phyloP scores from a whole-genome alignment of 108 stramenopile genomes.

The Nannochloropsis oceanica region DNA sequence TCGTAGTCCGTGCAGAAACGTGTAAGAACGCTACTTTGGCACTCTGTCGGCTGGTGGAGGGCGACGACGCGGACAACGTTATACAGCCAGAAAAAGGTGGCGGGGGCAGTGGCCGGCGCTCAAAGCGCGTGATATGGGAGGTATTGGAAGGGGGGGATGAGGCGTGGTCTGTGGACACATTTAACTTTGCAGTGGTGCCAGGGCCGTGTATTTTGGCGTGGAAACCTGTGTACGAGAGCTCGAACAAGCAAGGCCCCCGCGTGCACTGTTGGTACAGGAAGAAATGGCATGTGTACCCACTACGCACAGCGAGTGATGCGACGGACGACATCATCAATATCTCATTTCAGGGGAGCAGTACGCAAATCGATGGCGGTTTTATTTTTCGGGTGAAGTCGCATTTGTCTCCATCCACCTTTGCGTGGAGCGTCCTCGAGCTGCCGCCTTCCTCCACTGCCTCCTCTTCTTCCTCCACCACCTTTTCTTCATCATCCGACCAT shows the following conservation, averaged over 20 bases:
- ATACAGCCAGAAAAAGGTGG: neutral
- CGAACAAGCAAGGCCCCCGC: neutral
- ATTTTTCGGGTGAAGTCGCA: neutral
- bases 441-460: neutral
- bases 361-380: neutral
- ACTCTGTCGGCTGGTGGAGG: neutral
- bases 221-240: neutral
- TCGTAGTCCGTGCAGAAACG: neutral
- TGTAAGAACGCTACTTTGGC: neutral
- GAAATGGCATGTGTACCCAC: neutral
- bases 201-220: neutral
- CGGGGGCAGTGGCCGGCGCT: neutral
- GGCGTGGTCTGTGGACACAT: neutral
- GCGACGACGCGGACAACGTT: neutral
- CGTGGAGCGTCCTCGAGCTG: neutral
- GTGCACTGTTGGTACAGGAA: too few relatives aligned
- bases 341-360: neutral
- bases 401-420: neutral
- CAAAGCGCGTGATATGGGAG: neutral
- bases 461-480: neutral
- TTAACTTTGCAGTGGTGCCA: neutral
- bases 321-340: neutral
- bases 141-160: neutral
- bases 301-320: neutral
- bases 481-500: too few relatives aligned